Conservation (phyloP, 345 rosid species). For the Heritiera littoralis region DNA sequence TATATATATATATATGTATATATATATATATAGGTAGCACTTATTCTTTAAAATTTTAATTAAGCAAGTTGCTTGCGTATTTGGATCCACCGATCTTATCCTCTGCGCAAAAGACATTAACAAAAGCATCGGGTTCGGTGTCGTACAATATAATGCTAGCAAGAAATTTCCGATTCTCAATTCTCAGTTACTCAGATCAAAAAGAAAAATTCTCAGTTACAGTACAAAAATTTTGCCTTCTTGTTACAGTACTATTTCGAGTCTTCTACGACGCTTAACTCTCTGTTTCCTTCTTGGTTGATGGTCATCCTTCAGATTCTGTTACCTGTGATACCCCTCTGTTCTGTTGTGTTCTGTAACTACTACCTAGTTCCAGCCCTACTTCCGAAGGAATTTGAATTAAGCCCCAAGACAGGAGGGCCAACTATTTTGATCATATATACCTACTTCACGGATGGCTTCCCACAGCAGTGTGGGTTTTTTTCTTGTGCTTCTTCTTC, state of each 20-base stretch:
- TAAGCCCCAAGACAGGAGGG: neutral
- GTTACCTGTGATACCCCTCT: neutral
- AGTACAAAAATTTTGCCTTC: neutral
- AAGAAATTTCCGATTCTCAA: neutral
- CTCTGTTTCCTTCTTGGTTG: neutral
- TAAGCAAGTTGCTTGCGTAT: neutral
- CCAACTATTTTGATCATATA: neutral
- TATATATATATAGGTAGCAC: no score
- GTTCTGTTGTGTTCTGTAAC: neutral
- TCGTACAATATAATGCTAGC: neutral
- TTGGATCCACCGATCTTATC: neutral
- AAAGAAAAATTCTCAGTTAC: neutral
- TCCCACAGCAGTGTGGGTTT: conserved; percentile 7
- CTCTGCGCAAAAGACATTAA: neutral
- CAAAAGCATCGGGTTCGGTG: neutral
- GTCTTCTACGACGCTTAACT: neutral
- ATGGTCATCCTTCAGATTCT: neutral
- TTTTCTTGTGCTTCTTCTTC: neutral
- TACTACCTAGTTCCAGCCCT: neutral
- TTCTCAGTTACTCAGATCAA: no score
- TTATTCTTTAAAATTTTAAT: neutral
- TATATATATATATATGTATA: no score
- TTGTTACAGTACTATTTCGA: neutral
- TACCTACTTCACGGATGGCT: neutral
- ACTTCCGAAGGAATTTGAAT: neutral